Conservation (phyloP, 768 basidiomycete genomes). For the Boletus vinaceobasis region DNA sequence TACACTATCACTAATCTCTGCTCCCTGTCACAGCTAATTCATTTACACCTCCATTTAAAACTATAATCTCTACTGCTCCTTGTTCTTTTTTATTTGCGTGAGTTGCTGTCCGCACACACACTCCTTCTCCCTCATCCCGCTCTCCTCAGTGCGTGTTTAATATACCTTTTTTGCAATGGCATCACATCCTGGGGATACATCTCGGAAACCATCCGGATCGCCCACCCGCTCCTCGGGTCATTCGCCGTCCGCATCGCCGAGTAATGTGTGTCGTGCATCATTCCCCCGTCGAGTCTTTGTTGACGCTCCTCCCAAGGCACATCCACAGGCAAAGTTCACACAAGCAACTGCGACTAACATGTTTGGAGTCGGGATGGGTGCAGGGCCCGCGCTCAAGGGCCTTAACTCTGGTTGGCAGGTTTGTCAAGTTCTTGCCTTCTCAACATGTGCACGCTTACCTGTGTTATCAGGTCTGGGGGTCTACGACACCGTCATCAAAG, state of each 20-base stretch:
- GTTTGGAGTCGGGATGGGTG: slow-evolving; percentile 50
- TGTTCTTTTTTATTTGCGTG: slow-evolving; percentile 28
- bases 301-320: slow-evolving; percentile 28
- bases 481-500: slow-evolving; percentile 45
- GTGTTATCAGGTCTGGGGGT: slow-evolving; percentile 53
- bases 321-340: slow-evolving; percentile 46
- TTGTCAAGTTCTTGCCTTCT: slow-evolving; percentile 21
- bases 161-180: slow-evolving; percentile 27
- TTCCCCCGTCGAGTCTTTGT: not conserved
- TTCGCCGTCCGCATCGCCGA: slow-evolving; percentile 60
- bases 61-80: slow-evolving; percentile 31
- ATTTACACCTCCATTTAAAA: slow-evolving; percentile 32
- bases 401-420: slow-evolving; percentile 71
- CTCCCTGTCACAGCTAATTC: slow-evolving; percentile 34
- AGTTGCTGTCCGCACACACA: slow-evolving; percentile 14
- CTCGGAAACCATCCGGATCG: slow-evolving; percentile 67
- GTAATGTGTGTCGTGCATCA: slow-evolving; percentile 43
- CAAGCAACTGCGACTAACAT: slow-evolving; percentile 43
- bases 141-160: slow-evolving; percentile 30
- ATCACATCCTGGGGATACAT: slow-evolving; percentile 40
- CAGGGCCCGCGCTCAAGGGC: slow-evolving; percentile 46
- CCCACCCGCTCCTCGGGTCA: slow-evolving; percentile 62
- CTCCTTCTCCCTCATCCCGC: slow-evolving; percentile 14
- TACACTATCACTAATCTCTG: slow-evolving; percentile 22
- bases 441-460: slow-evolving; percentile 8